Base-by-base conservation (phyloP, 352 stramenopile species). In the Phytophthora nicotianae region DNA sequence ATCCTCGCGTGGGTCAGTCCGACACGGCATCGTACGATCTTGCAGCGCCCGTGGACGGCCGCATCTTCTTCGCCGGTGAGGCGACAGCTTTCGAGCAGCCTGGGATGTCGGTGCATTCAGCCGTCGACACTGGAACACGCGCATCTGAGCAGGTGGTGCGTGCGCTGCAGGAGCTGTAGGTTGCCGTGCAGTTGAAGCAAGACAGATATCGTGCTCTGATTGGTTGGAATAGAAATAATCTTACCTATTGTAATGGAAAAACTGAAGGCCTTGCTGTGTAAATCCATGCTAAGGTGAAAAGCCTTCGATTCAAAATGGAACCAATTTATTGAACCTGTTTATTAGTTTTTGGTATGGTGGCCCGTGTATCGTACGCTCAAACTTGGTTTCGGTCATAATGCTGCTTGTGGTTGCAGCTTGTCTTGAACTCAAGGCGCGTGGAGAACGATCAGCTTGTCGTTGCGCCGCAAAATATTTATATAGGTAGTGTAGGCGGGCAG, bases 21-120 rank as follows among this genome's bases (percentile, higher is more conserved):
- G 86, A 94, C 46, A 51, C 77, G 3, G 83, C 83, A 17, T 77
- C 86, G 2, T 58, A 71, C 19, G 72, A 91, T 52, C 61, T 94
- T 2, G 86, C 86, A 5, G 60, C 74, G 7, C 35, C 78, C 6
- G 84, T 94, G 17, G 83, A 90, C 17, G 47, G 68, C 20, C 83
- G 86, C 20, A 69, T 94, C 24, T 94, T 94, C 68, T 94, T 94
- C 37, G 86, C 86, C 13, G 86, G 86, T 0, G 86, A 94, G 56
- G 86, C 86, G 9, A 94, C 86, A 11, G 83, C 86, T 16, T 92
- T 87, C 37, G 81, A 94, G 52, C 83, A 92, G 54, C 86, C 86
- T 3, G 83, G 81, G 13, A 94, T 94, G 86, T 79, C 86, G 9
- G 86, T 94, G 50, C 86, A 94, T 59, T 88, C 83, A 52, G 83